Base-by-base conservation (phyloP, 163 green algal species). In the Scenedesmus sp. region DNA sequence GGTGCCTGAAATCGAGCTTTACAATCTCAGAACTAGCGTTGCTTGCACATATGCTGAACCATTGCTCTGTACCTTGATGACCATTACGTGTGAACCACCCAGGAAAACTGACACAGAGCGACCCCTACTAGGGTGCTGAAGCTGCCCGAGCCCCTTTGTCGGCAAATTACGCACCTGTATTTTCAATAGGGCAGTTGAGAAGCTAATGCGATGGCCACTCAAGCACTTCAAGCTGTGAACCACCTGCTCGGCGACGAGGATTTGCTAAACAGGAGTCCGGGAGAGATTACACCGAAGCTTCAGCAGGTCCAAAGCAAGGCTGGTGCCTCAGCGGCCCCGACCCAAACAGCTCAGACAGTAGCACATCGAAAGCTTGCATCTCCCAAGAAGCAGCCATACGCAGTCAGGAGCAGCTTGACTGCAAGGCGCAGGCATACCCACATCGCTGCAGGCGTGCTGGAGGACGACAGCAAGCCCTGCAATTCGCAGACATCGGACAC, bases 391-490 rank as follows among this genome's bases (percentile, higher is more conserved):
- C 59, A 72, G 59, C 59, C 59, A 1, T 72, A 72, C 59, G 59
- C 59, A 33, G 59, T 81, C n/a, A 43, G 70, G 46, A 81, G 70
- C 70, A 81, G 70, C 70, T 81, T 12, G 30, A 42, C 70, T 46
- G 35, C 33, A 13, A 13, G 70, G 33, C 70, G 70, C n/a, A 81
- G 70, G 33, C 33, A 43, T n/a, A 42, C 70, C n/a, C 70, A 42
- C n/a, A 81, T 42, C 70, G 33, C 43, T 33, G 43, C 15, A 56
- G 35, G 40, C 35, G 35, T 85, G 79, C 35, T 85, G 22, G 85
- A 83, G 12, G 85, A 90, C 85, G 85, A 90, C 85, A 90, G 85
- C 85, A 90, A 90, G 72, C 61, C 85, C 15, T 33, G 20, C 12
- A 83, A 72, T 83, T 85, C 85, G 78, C 61, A 35, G 85, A 90